Base-by-base conservation (phyloP, 2,329 filamentous ascomycete species). In the Grosmannia serpens region DNA sequence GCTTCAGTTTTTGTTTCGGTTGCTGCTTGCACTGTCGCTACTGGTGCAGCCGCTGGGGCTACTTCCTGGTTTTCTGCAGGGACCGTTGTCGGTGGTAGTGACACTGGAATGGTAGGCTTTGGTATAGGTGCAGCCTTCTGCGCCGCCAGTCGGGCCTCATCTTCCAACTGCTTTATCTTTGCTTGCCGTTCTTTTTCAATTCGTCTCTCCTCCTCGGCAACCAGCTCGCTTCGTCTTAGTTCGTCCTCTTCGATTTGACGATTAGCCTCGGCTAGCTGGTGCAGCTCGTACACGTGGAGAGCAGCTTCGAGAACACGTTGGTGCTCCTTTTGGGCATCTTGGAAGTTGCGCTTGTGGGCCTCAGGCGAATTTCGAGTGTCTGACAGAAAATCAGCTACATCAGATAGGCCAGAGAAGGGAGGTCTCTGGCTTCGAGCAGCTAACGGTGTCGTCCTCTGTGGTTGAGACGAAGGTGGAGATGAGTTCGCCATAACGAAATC, bases 341-440 rank as follows among this genome's bases (percentile, higher is more conserved):
- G 67, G 22, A 69, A 63, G 20, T 69, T 64, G 29, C 62, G 61
- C n/a, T 61, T 63, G 51, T 70, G 68, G 3, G 67, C 67, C 52
- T 66, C 67, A 51, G 68, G 68, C 2, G 69, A 70, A 57, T 71
- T 71, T 33, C 69, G 65, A 47, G 65, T 62, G 8, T 68, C 67
- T 31, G 59, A 59, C 0, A 69, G 60, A 29, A 68, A 66, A 2
- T 70, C 67, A 10, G 66, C 62, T 22, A 68, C 56, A 10, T 66
- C 60, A 1, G 60, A 58, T 24, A 62, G 61, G n/a, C 58, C 57
- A 2, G 61, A 54, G 49, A 62, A 53, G 3, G 55, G 47, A 8
- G 55, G 52, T 24, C 58, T 57, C 57, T 58, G 57, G 17, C 59
- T 50, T 50, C 59, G 46, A 3, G 33, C 20, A 7, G 55, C 27